Percentiles rank a stretch among this genome's conserved stretches.
phyloP scores from a whole-genome alignment of 2,329 filamentous ascomycete genomes.

The Zymoseptoria crescenta region DNA sequence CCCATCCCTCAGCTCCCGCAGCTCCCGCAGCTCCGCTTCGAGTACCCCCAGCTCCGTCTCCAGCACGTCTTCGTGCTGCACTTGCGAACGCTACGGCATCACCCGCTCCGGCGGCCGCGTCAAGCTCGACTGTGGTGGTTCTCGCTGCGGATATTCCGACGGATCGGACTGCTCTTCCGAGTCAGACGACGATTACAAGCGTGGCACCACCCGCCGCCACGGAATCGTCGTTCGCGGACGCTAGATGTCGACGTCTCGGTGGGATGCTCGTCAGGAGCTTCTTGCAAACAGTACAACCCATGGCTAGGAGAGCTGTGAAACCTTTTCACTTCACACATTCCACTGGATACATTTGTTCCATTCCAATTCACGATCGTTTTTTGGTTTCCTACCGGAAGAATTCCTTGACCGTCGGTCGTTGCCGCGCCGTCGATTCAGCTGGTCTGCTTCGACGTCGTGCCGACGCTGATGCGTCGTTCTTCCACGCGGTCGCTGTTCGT shows the following conservation, averaged over 20 bases:
- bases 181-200: conserved; percentile 43
- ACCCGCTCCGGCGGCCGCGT: conserved; percentile 82
- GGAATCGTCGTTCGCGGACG: conserved; percentile 36
- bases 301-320: background rate
- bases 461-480: background rate
- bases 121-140: conserved; percentile 90
- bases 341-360: background rate
- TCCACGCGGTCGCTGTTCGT: background rate
- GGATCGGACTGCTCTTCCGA: conserved; percentile 63
- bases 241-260: conserved; percentile 6
- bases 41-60: conserved; percentile 48
- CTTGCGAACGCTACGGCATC: conserved; percentile 93
- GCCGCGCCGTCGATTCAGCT: background rate
- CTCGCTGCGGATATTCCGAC: conserved; percentile 73
- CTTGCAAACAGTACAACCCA: background rate
- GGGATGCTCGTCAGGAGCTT: background rate
- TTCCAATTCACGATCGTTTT: background rate
- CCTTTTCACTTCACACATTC: background rate
- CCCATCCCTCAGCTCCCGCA: conserved; percentile 48
- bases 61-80: conserved; percentile 56
- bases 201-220: conserved; percentile 37
- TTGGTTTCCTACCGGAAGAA: background rate
- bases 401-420: background rate
- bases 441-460: background rate
- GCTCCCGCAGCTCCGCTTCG: conserved; percentile 68